phyloP scores from a whole-genome alignment of 2,329 filamentous ascomycete genomes.

The Diaporthe sp. region DNA sequence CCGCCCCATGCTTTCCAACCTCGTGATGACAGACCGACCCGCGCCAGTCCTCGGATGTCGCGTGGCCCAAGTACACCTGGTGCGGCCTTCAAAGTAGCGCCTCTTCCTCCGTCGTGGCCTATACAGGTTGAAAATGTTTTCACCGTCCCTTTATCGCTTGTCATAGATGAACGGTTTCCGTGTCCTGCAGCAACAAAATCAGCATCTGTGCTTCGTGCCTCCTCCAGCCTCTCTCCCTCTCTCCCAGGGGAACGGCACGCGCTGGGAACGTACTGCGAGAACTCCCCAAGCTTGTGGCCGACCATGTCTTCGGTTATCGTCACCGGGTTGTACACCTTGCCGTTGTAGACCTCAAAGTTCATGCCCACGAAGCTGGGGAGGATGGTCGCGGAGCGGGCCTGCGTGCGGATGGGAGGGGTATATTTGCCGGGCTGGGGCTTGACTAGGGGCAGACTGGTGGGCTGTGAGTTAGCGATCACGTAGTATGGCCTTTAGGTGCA shows the following conservation, averaged over 20 bases:
- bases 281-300: constrained; percentile 94
- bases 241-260: neutral
- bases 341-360: constrained; percentile 92
- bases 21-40: too few species aligned
- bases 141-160: constrained; percentile 47
- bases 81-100: too few species aligned
- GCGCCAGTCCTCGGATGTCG: too few species aligned
- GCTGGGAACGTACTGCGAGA: constrained; percentile 78
- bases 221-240: neutral
- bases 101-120: neutral
- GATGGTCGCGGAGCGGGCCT: constrained; percentile 90
- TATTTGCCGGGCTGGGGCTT: constrained; percentile 72
- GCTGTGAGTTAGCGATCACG: neutral
- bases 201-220: neutral
- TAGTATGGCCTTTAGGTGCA: neutral
- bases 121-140: rapidly evolving
- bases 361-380: constrained; percentile 93
- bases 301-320: constrained; percentile 96
- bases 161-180: constrained; percentile 71
- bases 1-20: neutral
- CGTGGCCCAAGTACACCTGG: too few species aligned
- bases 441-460: constrained; percentile 73
- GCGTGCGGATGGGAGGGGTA: constrained; percentile 83
- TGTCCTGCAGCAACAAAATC: constrained; percentile 57
- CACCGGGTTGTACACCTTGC: constrained; percentile 87